These are phyloP conservation scores for Mortierella sp. DNA, from an alignment of 371 early-diverging fungal species.

Conservation along the genomic window DNA sequence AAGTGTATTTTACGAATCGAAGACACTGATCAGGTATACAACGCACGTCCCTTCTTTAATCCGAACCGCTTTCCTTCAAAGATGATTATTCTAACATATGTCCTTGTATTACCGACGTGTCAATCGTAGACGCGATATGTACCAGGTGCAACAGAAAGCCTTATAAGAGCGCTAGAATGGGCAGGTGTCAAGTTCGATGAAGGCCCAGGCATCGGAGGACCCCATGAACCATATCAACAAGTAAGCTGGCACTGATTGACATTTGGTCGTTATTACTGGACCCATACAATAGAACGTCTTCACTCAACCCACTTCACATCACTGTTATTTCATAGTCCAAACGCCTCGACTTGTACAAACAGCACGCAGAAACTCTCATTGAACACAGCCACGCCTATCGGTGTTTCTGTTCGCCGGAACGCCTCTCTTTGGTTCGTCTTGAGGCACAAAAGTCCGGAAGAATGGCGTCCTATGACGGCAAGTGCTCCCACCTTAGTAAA, in stretches of 20 bases:
- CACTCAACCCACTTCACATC: not conserved
- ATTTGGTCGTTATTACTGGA: not conserved
- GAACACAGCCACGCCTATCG: conserved; percentile 87
- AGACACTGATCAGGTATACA: conserved; percentile 91
- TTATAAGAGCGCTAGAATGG: conserved; percentile 81
- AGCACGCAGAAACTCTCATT: conserved; percentile 78
- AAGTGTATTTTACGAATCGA: conserved; percentile 92
- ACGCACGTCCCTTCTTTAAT: not conserved
- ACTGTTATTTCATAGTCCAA: conserved; percentile 70
- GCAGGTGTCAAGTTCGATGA: conserved; percentile 87
- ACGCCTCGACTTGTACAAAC: conserved; percentile 79
- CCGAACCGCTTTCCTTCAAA: too few relatives aligned
- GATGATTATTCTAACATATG: not conserved
- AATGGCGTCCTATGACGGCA: conserved; percentile 84
- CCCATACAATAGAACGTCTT: not conserved
- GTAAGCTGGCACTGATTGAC: conserved; percentile 38
- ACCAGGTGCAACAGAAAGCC: conserved; percentile 80
- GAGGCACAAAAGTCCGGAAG: conserved; percentile 70
- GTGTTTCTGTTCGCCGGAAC: conserved; percentile 89
- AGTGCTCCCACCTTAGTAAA: conserved; percentile 78
- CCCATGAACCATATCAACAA: conserved; percentile 80
- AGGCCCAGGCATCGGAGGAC: conserved; percentile 77
- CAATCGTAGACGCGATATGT: conserved; percentile 78
- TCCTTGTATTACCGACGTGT: not conserved
- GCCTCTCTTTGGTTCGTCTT: conserved; percentile 75